A percentile compares a stretch with the other conserved stretches of the same genome.
phyloP scores from a whole-genome alignment of 164 flowering plant species.

The Nelumbo lutea region DNA sequence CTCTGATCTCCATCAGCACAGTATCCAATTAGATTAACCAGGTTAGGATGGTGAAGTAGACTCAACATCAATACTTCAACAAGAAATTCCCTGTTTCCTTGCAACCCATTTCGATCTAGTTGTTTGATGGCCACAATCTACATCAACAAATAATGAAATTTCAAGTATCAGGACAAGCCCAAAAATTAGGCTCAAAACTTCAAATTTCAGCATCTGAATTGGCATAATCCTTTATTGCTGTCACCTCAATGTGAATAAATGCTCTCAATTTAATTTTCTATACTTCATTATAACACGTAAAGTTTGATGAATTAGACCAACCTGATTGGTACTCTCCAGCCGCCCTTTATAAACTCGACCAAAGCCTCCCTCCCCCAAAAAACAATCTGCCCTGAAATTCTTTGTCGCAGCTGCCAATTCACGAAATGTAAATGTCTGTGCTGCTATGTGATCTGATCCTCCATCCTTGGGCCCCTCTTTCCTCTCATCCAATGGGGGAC shows the following conservation, averaged over 20 bases:
- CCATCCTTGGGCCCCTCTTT: slow-evolving; percentile 34
- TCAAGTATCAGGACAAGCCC: slow-evolving; percentile 7
- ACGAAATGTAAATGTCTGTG: slow-evolving; percentile 54
- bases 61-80: slow-evolving; percentile 73
- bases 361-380: slow-evolving; percentile 89
- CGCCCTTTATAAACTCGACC: slow-evolving; percentile 78
- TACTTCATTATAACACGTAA: neutral
- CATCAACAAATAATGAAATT: slow-evolving; percentile 9
- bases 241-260: neutral
- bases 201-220: neutral
- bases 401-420: slow-evolving; percentile 66
- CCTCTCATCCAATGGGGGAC: slow-evolving; percentile 14
- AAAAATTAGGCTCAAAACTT: neutral
- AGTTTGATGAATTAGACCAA: slow-evolving; percentile 6
- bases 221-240: neutral
- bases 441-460: slow-evolving; percentile 32
- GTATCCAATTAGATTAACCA: slow-evolving; percentile 77
- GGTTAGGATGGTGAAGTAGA: slow-evolving; percentile 63
- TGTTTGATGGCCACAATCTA: slow-evolving; percentile 88
- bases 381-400: slow-evolving; percentile 62
- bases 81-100: slow-evolving; percentile 73
- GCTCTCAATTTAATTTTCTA: neutral
- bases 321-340: slow-evolving; percentile 56
- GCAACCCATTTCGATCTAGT: slow-evolving; percentile 68
- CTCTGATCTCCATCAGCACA: slow-evolving; percentile 82